Percentiles rank a stretch among this genome's conserved stretches.
These are phyloP conservation scores for Suillus hirtellus DNA, from an alignment of 768 basidiomycete species.

Conservation along the genomic window DNA sequence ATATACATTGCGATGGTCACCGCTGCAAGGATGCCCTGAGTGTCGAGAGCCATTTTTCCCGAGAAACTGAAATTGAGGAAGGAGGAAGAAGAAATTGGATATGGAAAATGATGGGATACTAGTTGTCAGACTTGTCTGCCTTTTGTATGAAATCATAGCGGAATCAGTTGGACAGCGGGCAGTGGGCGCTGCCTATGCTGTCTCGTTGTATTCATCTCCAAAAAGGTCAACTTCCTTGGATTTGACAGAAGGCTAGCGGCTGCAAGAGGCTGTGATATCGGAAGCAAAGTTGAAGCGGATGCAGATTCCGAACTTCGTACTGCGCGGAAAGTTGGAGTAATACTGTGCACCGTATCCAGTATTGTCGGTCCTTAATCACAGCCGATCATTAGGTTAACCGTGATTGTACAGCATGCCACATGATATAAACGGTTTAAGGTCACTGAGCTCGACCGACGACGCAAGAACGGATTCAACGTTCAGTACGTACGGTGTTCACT, in stretches of 20 bases:
- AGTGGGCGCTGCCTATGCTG: slow-evolving; percentile 16
- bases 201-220: no score
- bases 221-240: background rate
- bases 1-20: slow-evolving; percentile 61
- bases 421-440: no score
- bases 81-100: slow-evolving; percentile 2
- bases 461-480: no score
- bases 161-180: slow-evolving; percentile 14
- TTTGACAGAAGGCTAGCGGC: background rate
- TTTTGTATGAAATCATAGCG: slow-evolving; percentile 23
- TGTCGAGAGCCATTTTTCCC: slow-evolving; percentile 36
- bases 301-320: background rate
- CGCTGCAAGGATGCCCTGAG: slow-evolving; percentile 54
- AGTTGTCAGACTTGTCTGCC: background rate
- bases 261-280: background rate
- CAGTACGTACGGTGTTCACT: no score
- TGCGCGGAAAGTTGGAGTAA: background rate
- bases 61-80: slow-evolving; percentile 2
- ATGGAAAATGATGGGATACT: slow-evolving; percentile 3
- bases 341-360: no score
- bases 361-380: no score
- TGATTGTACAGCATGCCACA: no score
- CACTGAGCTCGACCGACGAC: no score
- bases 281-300: background rate
- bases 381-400: no score